Conservation (phyloP, 192 early-diverging fungal genomes). For the Mortierella hygrophila region DNA sequence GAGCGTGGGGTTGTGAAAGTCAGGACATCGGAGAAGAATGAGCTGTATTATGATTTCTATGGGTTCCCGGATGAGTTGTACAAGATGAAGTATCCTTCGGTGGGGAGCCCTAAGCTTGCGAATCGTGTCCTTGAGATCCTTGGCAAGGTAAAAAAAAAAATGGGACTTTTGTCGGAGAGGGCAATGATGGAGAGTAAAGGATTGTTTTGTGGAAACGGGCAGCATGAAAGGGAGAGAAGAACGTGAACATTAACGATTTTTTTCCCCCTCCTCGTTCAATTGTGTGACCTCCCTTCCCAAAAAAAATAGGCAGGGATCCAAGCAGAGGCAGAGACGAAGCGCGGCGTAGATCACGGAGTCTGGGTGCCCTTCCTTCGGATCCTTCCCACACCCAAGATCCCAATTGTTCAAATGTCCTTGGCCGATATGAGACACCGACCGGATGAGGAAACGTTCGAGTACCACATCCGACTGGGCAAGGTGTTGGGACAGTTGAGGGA, state of each 20-base stretch:
- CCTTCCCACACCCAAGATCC: constrained; percentile 67
- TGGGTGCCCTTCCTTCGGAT: constrained; percentile 78
- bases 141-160: constrained; percentile 31
- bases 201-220: background rate
- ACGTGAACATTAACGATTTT: background rate
- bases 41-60: constrained; percentile 78
- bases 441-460: constrained; percentile 64
- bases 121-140: constrained; percentile 64
- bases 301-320: constrained; percentile 55
- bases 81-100: constrained; percentile 69
- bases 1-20: constrained; percentile 32
- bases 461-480: constrained; percentile 68
- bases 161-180: no score
- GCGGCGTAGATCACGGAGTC: constrained; percentile 78
- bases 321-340: constrained; percentile 59
- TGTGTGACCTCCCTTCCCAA: background rate
- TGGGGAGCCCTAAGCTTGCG: constrained; percentile 66
- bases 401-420: constrained; percentile 76
- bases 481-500: constrained; percentile 60
- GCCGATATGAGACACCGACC: constrained; percentile 47
- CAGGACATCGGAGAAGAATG: constrained; percentile 60
- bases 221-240: background rate
- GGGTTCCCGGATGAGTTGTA: constrained; percentile 72
- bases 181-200: no score
- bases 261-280: background rate